Evolutionary conservation across 805 yeast species (phyloP).

Genomic region (Wickerhamomyces chaumierensis): DNA sequence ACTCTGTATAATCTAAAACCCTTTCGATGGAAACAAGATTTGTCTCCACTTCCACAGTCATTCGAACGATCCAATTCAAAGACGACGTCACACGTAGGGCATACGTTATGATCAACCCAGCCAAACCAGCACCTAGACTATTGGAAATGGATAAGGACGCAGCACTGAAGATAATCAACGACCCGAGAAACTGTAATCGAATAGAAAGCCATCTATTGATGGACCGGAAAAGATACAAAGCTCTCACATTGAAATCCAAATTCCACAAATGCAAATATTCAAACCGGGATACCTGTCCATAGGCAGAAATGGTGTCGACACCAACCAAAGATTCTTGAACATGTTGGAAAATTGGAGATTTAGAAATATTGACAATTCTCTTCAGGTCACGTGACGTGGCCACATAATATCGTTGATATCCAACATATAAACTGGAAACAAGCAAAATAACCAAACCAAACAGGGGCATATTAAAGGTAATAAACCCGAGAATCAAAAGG

Average conservation of each 20-base stretch:
- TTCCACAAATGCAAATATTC: conserved; percentile 45
- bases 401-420: conserved; percentile 62
- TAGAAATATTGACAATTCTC: conserved; percentile 55
- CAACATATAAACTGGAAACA: conserved; percentile 44
- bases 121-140: conserved; percentile 45
- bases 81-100: conserved; percentile 45
- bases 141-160: conserved; percentile 33
- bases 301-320: conserved; percentile 69
- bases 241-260: conserved; percentile 76
- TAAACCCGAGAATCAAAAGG: conserved; percentile 37
- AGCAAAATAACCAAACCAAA: conserved; percentile 34
- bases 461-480: conserved; percentile 42
- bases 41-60: conserved; percentile 53
- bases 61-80: conserved; percentile 45
- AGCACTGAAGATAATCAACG: conserved; percentile 39
- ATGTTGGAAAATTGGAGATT: conserved; percentile 72
- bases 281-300: conserved; percentile 55
- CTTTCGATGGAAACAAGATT: conserved; percentile 60
- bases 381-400: conserved; percentile 69
- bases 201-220: conserved; percentile 59
- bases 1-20: conserved; percentile 44
- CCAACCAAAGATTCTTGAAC: conserved; percentile 77
- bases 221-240: conserved; percentile 50
- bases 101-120: conserved; percentile 56
- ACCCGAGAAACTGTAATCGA: conserved; percentile 51